A percentile compares a stretch with the other conserved stretches of the same genome.
These are phyloP conservation scores for Aspergillus avenaceus DNA, from an alignment of 495 filamentous ascomycete genomes.

Conservation along the genomic window DNA sequence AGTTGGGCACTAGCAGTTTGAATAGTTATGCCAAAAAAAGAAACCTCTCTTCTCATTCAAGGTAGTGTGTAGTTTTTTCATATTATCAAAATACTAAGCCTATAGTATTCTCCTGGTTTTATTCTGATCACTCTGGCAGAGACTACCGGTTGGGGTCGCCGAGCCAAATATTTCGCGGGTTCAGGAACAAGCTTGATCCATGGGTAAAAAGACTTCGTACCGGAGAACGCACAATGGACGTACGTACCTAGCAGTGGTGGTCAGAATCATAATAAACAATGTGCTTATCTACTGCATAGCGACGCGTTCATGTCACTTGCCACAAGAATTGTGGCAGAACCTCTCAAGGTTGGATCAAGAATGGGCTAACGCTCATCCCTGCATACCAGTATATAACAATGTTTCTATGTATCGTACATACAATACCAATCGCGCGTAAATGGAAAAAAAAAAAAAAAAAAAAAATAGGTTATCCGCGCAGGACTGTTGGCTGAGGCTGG, in stretches of 20 bases:
- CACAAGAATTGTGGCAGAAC: slow-evolving; percentile 1
- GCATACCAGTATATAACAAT: slow-evolving; percentile 12
- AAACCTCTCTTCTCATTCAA: no score
- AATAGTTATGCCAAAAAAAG: no score
- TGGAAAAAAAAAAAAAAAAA: slow-evolving; percentile 2
- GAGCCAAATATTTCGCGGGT: no score
- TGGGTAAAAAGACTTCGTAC: not conserved
- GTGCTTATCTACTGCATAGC: slow-evolving; percentile 5
- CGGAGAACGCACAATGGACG: not conserved
- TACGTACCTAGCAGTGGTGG: not conserved
- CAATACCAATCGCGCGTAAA: not conserved
- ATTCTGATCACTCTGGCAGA: no score
- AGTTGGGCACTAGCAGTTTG: no score
- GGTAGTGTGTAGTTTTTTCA: no score
- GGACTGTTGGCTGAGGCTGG: slow-evolving; percentile 3
- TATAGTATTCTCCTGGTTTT: no score
- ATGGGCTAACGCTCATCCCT: slow-evolving; percentile 13
- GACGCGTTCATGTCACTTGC: slow-evolving; percentile 13
- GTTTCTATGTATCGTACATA: no score
- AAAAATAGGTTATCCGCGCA: not conserved
- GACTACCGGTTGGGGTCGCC: no score
- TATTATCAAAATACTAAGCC: no score
- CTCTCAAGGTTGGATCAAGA: slow-evolving; percentile 3
- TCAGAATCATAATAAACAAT: slow-evolving; percentile 9
- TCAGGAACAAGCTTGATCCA: not conserved